Conservation (phyloP, 1,284 basidiomycete species). For the Sphaerobolus stellatus region DNA sequence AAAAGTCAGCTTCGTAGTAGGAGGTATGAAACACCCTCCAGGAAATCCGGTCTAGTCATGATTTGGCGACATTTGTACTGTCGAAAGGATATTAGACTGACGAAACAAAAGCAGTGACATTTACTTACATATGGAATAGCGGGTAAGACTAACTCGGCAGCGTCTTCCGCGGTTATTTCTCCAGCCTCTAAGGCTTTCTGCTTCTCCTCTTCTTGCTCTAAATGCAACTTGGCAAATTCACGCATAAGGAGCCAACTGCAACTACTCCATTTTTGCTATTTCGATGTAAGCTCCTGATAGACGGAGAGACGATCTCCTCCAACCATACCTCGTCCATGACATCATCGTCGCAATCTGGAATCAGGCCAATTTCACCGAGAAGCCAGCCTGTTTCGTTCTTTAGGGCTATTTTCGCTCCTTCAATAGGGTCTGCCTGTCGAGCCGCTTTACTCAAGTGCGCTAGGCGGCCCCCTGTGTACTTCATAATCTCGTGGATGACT, state of each 20-base stretch:
- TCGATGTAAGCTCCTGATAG: slow-evolving; percentile 1
- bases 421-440: slow-evolving; percentile 57
- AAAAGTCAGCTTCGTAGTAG: neutral
- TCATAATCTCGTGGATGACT: slow-evolving; percentile 50
- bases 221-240: slow-evolving; percentile 63
- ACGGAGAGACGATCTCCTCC: neutral
- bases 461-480: slow-evolving; percentile 73
- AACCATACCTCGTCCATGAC: slow-evolving; percentile 73
- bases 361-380: slow-evolving; percentile 67
- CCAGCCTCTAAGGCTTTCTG: slow-evolving; percentile 42
- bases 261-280: slow-evolving; percentile 75
- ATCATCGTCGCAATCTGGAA: slow-evolving; percentile 80
- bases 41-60: slow-evolving; percentile 81
- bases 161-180: slow-evolving; percentile 33
- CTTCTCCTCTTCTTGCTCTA: slow-evolving; percentile 47
- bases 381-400: slow-evolving; percentile 78
- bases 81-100: slow-evolving; percentile 10
- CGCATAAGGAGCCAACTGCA: slow-evolving; percentile 74
- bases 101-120: slow-evolving; percentile 3
- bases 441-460: slow-evolving; percentile 71
- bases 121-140: slow-evolving; percentile 57
- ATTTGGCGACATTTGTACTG: slow-evolving; percentile 69
- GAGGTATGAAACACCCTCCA: slow-evolving; percentile 52
- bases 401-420: slow-evolving; percentile 63
- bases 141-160: slow-evolving; percentile 52